Base-by-base conservation (phyloP, 148 eudicot species). In the Pouteria glomerata region DNA sequence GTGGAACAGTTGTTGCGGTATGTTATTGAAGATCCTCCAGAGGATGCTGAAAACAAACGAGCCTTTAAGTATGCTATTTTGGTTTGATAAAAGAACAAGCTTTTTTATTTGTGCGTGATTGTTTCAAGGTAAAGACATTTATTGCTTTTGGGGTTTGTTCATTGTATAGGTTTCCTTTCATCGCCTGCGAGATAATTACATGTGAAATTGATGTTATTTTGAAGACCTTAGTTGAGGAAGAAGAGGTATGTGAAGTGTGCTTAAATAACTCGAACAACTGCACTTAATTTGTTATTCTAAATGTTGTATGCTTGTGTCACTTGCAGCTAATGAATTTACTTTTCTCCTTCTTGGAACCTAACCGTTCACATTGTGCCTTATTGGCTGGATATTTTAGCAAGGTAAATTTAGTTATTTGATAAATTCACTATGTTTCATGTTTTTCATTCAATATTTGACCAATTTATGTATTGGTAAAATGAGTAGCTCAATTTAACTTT, bases 131-230 rank as follows among this genome's bases (percentile, higher is more conserved):
- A 59, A 57, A 26, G 12, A 27, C 10, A 6, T 63, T 58, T 31
- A 44, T 1, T 24, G 14, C 41, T 24, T 42, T 45, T 19, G 39
- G 24, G 18, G 15, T 73, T 63, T 71, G 41, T 59, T 73, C 23
- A 44, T 72, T 57, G 30, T 73, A 63, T 78, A 95, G 99, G 97
- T 92, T 95, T 71, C 99, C 97, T 4, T 39, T 39, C 44, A 39
- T 39, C 5, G 44, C 44, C 44, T 39, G 44, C 10, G 44, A 39
- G 10, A 81, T 95, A 69, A 91, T 95, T 85, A 89, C 96, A 18
- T 95, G 99, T 74, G 99, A 95, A 82, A 95, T 95, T 50, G 99
- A 95, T 86, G 99, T 91, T 70, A 91, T 95, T 73, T 78, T 95
- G 78, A 86, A 95, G 85, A 89, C 97, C 47, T 80, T 95, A 72